Conservation (phyloP, 768 basidiomycete genomes). For the Pulveroboletus ravenelii region DNA sequence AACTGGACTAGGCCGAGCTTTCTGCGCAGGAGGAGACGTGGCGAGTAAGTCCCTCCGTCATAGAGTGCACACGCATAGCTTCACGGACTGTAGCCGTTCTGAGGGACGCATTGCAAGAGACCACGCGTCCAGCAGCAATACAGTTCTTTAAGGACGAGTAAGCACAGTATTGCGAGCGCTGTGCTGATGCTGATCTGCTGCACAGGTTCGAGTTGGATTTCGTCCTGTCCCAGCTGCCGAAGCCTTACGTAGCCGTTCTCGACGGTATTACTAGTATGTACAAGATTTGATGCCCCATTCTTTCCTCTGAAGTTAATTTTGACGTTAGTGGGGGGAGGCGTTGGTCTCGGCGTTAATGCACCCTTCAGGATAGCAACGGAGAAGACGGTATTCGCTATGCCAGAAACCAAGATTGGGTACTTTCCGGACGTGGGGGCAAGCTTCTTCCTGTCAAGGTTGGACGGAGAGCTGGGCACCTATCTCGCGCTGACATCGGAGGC, state of each 20-base stretch:
- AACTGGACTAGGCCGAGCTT: conserved; percentile 67
- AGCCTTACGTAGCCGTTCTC: conserved; percentile 88
- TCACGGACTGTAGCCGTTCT: conserved; percentile 47
- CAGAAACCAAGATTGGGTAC: conserved; percentile 90
- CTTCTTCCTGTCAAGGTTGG: conserved; percentile 83
- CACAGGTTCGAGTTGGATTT: conserved; percentile 78
- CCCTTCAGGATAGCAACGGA: conserved; percentile 92
- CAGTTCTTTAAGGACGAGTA: conserved; percentile 90
- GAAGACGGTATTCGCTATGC: conserved; percentile 90
- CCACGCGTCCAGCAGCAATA: conserved; percentile 59
- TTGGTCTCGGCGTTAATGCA: conserved; percentile 79
- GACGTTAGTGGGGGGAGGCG: conserved; percentile 87
- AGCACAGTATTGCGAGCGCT: conserved; percentile 30
- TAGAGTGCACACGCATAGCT: conserved; percentile 1
- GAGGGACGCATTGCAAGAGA: conserved; percentile 42
- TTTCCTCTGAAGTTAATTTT: conserved; percentile 2
- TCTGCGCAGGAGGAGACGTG: conserved; percentile 96
- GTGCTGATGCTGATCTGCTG: conserved; percentile 6
- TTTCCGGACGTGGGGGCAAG: conserved; percentile 91
- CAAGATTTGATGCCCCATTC: conserved; percentile 5
- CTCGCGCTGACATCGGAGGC: conserved; percentile 77
- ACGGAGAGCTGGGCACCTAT: conserved; percentile 93
- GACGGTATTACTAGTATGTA: conserved; percentile 86
- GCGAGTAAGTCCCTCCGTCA: conserved; percentile 51
- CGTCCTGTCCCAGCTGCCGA: conserved; percentile 60